phyloP scores from a whole-genome alignment of 257 asterid species.

The Solanum habrochaites region DNA sequence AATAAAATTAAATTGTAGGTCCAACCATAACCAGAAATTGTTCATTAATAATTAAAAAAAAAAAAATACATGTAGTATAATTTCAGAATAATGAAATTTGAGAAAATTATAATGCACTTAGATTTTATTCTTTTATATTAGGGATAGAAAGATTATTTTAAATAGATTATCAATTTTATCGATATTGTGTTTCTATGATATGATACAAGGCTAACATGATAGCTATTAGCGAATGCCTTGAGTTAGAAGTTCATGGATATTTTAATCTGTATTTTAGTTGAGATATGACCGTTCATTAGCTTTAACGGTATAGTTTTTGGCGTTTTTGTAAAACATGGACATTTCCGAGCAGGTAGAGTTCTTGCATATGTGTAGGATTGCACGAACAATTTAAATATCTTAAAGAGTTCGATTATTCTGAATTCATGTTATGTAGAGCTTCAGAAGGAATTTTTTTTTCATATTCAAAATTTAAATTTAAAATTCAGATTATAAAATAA shows the following conservation, averaged over 20 bases:
- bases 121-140: no score
- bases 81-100: neutral
- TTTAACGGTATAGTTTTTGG: neutral
- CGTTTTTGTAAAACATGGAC: no score
- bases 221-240: neutral
- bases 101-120: no score
- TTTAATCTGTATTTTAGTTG: no score
- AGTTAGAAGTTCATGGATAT: neutral
- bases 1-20: neutral
- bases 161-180: neutral
- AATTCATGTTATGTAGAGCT: no score
- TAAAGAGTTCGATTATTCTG: no score
- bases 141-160: rapidly evolving
- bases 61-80: no score
- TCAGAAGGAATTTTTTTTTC: rapidly evolving
- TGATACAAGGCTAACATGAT: no score
- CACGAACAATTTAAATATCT: neutral
- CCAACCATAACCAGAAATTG: neutral
- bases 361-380: neutral
- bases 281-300: neutral
- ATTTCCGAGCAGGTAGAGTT: neutral
- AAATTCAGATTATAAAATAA: no score
- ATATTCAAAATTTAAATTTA: rapidly evolving
- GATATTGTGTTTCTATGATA: neutral
- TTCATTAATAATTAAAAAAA: no score